phyloP scores from a whole-genome alignment of 805 yeast species.

The Yarrowia keelungensis region DNA sequence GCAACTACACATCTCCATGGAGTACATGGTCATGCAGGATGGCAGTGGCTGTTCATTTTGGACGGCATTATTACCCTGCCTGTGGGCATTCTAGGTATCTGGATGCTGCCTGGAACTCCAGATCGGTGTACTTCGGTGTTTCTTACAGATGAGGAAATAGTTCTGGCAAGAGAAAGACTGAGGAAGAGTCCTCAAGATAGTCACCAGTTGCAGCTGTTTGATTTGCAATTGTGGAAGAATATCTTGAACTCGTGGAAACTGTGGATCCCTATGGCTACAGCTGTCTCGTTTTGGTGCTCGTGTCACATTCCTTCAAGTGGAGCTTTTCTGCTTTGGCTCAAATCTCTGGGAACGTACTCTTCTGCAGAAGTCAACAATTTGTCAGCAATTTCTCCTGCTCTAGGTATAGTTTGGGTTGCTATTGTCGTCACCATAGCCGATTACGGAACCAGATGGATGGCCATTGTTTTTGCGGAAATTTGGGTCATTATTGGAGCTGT shows the following conservation, averaged over 20 bases:
- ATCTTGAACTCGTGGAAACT: constrained; percentile 65
- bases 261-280: constrained; percentile 62
- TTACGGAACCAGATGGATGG: constrained; percentile 56
- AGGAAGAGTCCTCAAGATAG: constrained; percentile 36
- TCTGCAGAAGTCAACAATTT: constrained; percentile 54
- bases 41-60: constrained; percentile 73
- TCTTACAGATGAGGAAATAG: constrained; percentile 47
- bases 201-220: constrained; percentile 48
- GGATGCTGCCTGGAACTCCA: constrained; percentile 63
- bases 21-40: constrained; percentile 53
- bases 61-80: constrained; percentile 60
- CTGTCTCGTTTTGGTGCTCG: constrained; percentile 64
- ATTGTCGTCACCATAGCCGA: constrained; percentile 53
- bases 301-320: constrained; percentile 43
- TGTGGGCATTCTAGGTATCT: constrained; percentile 52
- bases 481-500: constrained; percentile 61
- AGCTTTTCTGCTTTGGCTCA: constrained; percentile 3
- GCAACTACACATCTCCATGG: constrained; percentile 58
- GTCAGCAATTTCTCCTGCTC: constrained; percentile 62
- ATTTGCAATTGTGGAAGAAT: constrained; percentile 57
- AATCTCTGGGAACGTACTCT: not conserved
- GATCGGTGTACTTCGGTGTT: constrained; percentile 44
- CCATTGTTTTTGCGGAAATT: constrained; percentile 59
- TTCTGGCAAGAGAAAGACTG: constrained; percentile 42
- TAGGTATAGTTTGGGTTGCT: constrained; percentile 56